phyloP scores from a whole-genome alignment of 805 yeast species.

The Saturnispora bothae region DNA sequence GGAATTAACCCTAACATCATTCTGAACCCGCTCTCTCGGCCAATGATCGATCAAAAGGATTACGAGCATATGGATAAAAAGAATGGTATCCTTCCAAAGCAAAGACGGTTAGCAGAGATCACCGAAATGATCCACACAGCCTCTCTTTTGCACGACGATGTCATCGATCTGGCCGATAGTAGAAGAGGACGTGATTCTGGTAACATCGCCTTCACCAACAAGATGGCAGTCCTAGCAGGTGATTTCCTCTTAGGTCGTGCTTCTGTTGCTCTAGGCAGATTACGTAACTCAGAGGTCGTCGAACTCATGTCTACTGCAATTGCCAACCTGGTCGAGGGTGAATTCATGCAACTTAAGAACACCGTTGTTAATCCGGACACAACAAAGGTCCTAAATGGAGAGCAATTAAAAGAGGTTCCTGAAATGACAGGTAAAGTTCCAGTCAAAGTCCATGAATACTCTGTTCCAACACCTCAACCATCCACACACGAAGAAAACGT shows the following conservation, averaged over 20 bases:
- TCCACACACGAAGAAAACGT: slow-evolving; percentile 55
- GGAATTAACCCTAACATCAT: slow-evolving; percentile 82
- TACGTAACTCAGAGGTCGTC: slow-evolving; percentile 94
- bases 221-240: slow-evolving; percentile 96
- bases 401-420: slow-evolving; percentile 38
- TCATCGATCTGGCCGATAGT: slow-evolving; percentile 80
- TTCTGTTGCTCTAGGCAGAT: slow-evolving; percentile 85
- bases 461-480: slow-evolving; percentile 24
- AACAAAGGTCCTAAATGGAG: slow-evolving; percentile 34
- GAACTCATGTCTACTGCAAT: slow-evolving; percentile 92
- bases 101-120: slow-evolving; percentile 90
- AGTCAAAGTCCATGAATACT: slow-evolving; percentile 47
- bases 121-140: slow-evolving; percentile 99
- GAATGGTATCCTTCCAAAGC: slow-evolving; percentile 86
- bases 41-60: slow-evolving; percentile 61
- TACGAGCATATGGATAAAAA: slow-evolving; percentile 37
- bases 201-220: slow-evolving; percentile 87
- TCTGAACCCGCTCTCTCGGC: slow-evolving; percentile 73
- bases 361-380: slow-evolving; percentile 56
- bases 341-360: slow-evolving; percentile 95
- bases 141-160: slow-evolving; percentile 90
- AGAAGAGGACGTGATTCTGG: slow-evolving; percentile 89
- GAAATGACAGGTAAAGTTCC: slow-evolving; percentile 54
- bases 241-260: slow-evolving; percentile 94
- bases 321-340: slow-evolving; percentile 96